These are phyloP conservation scores for Aureobasidium sp. DNA, from an alignment of 2,329 filamentous ascomycete genomes.

Conservation along the genomic window DNA sequence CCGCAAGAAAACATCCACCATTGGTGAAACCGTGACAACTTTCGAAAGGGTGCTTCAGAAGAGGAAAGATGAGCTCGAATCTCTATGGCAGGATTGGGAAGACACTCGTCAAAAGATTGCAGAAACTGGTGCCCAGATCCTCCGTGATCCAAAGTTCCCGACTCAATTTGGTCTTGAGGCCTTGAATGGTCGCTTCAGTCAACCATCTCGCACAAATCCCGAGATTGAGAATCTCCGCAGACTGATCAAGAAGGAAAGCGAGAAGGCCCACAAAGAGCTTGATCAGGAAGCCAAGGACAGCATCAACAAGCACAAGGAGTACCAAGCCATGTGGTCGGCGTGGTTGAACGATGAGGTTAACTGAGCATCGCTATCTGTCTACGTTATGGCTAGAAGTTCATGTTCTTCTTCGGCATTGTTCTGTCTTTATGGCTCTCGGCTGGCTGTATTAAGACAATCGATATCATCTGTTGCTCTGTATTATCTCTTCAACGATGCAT, in stretches of 20 bases:
- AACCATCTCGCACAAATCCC: background rate
- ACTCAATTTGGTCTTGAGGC: slow-evolving; percentile 11
- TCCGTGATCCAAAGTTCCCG: slow-evolving; percentile 1
- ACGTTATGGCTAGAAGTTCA: background rate
- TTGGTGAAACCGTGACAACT: slow-evolving; percentile 16
- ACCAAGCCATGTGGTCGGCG: background rate
- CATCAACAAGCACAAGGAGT: background rate
- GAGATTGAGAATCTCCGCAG: background rate
- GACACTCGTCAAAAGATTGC: slow-evolving; percentile 7
- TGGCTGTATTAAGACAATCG: background rate
- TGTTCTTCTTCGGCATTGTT: background rate
- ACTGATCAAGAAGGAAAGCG: background rate
- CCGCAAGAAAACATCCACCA: background rate
- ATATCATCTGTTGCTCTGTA: background rate
- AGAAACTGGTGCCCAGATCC: slow-evolving; percentile 5
- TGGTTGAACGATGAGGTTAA: background rate
- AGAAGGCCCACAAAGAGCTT: background rate
- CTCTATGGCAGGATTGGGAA: slow-evolving; percentile 8
- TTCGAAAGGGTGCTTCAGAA: slow-evolving; percentile 13
- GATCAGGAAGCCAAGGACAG: slow-evolving; percentile 1
- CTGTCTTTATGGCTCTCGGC: background rate
- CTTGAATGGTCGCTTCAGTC: background rate
- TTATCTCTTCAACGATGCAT: background rate
- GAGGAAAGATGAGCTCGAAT: background rate
- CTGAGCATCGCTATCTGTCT: background rate